Percentiles rank a stretch among this genome's conserved stretches.
These are phyloP conservation scores for Carex littledalei DNA, from an alignment of 176 grass and related monocot species.

Conservation along the genomic window DNA sequence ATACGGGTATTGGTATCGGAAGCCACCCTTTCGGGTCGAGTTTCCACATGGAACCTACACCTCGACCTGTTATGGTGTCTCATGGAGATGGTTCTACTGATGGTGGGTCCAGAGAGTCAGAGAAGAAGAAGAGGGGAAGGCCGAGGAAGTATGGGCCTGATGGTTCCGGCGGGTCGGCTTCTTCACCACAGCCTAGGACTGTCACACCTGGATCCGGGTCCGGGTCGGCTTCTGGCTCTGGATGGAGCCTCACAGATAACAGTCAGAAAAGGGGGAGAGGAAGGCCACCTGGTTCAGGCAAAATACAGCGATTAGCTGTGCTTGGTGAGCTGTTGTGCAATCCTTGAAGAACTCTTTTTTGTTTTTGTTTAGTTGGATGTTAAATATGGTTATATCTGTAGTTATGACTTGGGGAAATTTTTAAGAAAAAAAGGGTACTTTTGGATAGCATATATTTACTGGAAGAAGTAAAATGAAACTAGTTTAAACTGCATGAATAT, in stretches of 20 bases:
- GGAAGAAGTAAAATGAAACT: background rate
- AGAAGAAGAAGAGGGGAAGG: constrained; percentile 74
- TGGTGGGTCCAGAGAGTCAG: constrained; percentile 30
- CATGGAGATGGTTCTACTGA: constrained; percentile 19
- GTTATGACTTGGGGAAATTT: background rate
- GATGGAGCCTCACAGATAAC: constrained; percentile 33
- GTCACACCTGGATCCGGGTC: constrained; percentile 47
- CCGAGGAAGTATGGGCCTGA: constrained; percentile 84
- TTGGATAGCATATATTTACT: background rate
- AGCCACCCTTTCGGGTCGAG: constrained; percentile 13
- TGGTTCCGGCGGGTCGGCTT: constrained; percentile 44
- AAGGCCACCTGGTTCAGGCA: constrained; percentile 71
- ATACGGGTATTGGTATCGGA: constrained; percentile 20
- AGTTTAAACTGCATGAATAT: background rate
- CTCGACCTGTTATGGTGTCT: background rate
- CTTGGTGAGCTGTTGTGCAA: constrained; percentile 46
- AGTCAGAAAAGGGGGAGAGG: constrained; percentile 72
- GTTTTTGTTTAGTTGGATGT: constrained; percentile 1
- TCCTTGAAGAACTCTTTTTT: background rate
- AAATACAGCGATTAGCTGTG: constrained; percentile 76
- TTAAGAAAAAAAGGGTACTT: background rate
- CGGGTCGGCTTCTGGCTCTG: constrained; percentile 28
- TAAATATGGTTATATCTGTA: background rate
- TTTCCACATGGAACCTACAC: constrained; percentile 15
- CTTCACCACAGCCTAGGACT: constrained; percentile 31